A percentile compares a stretch with the other conserved stretches of the same genome.
These are phyloP conservation scores for Lolium rigidum DNA, from an alignment of 176 grass and related monocot species.

Conservation along the genomic window DNA sequence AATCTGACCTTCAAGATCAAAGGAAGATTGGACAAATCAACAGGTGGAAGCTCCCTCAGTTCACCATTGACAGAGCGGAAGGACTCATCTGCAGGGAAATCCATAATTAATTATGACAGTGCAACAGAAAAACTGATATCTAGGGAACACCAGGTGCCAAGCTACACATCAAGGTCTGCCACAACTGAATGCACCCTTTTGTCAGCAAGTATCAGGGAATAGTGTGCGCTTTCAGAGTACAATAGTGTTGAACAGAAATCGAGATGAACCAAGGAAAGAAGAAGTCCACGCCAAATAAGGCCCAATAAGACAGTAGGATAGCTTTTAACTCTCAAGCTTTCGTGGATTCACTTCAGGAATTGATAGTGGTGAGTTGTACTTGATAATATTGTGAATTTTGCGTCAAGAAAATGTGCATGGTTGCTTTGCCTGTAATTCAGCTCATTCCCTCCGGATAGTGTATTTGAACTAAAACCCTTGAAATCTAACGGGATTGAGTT, in stretches of 20 bases:
- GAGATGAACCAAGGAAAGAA: slow-evolving; percentile 1
- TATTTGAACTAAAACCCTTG: slow-evolving; percentile 19
- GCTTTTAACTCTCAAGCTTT: slow-evolving; percentile 22
- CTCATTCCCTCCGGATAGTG: neutral
- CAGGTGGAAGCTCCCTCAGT: slow-evolving; percentile 87
- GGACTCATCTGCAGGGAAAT: slow-evolving; percentile 67
- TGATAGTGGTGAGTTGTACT: neutral
- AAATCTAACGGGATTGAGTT: neutral
- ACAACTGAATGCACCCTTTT: neutral
- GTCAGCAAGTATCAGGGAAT: neutral
- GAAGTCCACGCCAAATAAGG: neutral
- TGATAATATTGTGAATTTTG: neutral
- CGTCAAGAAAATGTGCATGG: neutral
- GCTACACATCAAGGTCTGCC: slow-evolving; percentile 23
- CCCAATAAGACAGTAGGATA: neutral
- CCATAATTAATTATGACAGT: slow-evolving; percentile 33
- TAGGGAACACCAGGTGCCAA: neutral
- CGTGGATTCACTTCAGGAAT: slow-evolving; percentile 21
- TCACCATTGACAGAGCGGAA: slow-evolving; percentile 78
- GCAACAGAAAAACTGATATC: neutral
- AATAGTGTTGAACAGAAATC: slow-evolving; percentile 1
- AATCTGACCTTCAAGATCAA: slow-evolving; percentile 83
- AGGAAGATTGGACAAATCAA: slow-evolving; percentile 91
- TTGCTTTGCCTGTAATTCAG: neutral
- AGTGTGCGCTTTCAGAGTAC: slow-evolving; percentile 10